Evolutionary conservation across 441 rosid species (phyloP).

Genomic region (Euphorbia schlechtendalii): DNA sequence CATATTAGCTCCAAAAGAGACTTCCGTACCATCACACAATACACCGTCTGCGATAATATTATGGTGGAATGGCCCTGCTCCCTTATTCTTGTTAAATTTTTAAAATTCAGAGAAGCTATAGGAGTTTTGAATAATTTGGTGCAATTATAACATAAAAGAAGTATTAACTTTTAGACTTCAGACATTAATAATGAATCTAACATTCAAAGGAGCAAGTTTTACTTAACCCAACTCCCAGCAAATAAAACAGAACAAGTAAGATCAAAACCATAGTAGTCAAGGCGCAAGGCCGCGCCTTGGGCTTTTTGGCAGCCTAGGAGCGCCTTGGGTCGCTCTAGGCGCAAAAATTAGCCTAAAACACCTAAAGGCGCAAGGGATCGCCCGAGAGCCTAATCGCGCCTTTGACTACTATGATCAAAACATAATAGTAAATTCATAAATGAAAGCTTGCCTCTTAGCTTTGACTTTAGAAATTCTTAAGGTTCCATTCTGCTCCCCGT

Average conservation of each 20-base stretch:
- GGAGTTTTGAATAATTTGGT: background rate
- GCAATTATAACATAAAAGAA: background rate
- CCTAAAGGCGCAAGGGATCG: no score
- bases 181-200: background rate
- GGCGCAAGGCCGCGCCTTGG: no score
- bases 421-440: background rate
- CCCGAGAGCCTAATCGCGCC: no score
- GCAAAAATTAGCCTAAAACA: no score
- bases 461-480: slow-evolving; percentile 17
- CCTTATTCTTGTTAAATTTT: background rate
- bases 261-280: no score
- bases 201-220: background rate
- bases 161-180: background rate
- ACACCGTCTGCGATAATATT: background rate
- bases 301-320: no score
- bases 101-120: background rate
- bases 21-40: slow-evolving; percentile 1
- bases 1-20: background rate
- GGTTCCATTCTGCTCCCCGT: slow-evolving; percentile 26
- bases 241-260: slow-evolving; percentile 1
- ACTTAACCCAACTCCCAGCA: background rate
- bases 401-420: no score
- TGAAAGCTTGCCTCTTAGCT: slow-evolving; percentile 13
- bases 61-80: background rate
- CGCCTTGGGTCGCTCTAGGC: no score